Evolutionary conservation across 2,329 filamentous ascomycete genomes (phyloP).

Genomic region (Lachnellula subtilissima): DNA sequence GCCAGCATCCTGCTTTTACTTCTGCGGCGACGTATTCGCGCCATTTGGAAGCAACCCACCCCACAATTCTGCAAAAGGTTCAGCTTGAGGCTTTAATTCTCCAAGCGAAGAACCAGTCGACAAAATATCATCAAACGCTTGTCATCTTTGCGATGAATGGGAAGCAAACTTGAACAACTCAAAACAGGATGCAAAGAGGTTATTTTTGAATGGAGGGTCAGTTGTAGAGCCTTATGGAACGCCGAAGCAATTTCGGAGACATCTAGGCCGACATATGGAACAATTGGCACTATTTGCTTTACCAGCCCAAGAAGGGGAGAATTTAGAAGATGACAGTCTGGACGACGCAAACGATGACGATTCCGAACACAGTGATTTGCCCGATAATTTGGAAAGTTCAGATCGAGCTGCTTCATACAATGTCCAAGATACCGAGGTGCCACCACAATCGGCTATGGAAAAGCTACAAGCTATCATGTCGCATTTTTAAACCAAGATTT

Average conservation of each 20-base stretch:
- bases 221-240: conserved; percentile 12
- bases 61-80: conserved; percentile 2
- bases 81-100: conserved; percentile 22
- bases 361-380: neutral
- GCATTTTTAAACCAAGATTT: too few relatives aligned
- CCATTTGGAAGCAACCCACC: conserved; percentile 15
- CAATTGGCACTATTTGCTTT: conserved; percentile 26
- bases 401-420: too few relatives aligned
- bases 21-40: conserved; percentile 9
- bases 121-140: conserved; percentile 22
- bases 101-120: conserved; percentile 22
- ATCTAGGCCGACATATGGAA: conserved; percentile 25
- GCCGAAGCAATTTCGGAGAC: conserved; percentile 15
- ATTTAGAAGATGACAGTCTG: conserved; percentile 1
- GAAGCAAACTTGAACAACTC: conserved; percentile 9
- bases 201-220: conserved; percentile 7
- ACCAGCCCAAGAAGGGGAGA: neutral
- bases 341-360: neutral
- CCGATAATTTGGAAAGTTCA: too few relatives aligned
- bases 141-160: conserved; percentile 32
- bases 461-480: too few relatives aligned
- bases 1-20: conserved; percentile 9
- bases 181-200: conserved; percentile 6
- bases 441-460: too few relatives aligned
- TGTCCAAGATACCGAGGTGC: too few relatives aligned